Evolutionary conservation across 1,284 basidiomycete genomes (phyloP).

Genomic region (Athelia sp.): DNA sequence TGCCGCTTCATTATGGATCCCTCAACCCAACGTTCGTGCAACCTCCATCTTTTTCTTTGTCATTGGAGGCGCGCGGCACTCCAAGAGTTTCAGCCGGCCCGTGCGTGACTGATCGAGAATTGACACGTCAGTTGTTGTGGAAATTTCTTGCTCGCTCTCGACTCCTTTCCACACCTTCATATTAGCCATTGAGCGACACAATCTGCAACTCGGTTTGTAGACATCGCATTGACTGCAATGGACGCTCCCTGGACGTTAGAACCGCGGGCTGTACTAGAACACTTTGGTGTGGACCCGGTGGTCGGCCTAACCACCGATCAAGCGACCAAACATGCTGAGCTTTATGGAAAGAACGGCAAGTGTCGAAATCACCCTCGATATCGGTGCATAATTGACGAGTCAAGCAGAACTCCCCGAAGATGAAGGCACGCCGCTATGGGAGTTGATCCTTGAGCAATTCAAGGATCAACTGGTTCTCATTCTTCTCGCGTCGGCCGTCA

Average conservation of each 20-base stretch:
- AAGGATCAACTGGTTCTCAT: conserved; percentile 96
- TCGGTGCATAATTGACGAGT: too few species aligned
- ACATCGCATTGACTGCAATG: conserved; percentile 34
- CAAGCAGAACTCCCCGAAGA: conserved; percentile 88
- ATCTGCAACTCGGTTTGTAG: not conserved
- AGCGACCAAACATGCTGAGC: conserved; percentile 65
- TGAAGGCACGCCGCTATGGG: conserved; percentile 86
- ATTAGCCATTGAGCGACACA: too few species aligned
- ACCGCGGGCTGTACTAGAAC: conserved; percentile 56
- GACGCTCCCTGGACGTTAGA: conserved; percentile 70
- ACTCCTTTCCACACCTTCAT: too few species aligned
- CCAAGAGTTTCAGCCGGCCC: too few species aligned
- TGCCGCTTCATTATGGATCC: too few species aligned
- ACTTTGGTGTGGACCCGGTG: conserved; percentile 56
- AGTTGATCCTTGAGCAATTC: conserved; percentile 95
- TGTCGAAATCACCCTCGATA: too few species aligned
- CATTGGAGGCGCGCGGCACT: too few species aligned
- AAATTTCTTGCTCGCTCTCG: not conserved
- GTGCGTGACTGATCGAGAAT: too few species aligned
- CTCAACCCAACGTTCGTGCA: too few species aligned
- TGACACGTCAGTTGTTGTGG: not conserved
- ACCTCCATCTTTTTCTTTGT: too few species aligned
- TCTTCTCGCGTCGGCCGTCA: conserved; percentile 84
- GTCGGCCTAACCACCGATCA: conserved; percentile 57
- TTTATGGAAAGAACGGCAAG: conserved; percentile 86